Conservation (phyloP, 108 stramenopile genomes). For the Cyclotella cryptica region DNA sequence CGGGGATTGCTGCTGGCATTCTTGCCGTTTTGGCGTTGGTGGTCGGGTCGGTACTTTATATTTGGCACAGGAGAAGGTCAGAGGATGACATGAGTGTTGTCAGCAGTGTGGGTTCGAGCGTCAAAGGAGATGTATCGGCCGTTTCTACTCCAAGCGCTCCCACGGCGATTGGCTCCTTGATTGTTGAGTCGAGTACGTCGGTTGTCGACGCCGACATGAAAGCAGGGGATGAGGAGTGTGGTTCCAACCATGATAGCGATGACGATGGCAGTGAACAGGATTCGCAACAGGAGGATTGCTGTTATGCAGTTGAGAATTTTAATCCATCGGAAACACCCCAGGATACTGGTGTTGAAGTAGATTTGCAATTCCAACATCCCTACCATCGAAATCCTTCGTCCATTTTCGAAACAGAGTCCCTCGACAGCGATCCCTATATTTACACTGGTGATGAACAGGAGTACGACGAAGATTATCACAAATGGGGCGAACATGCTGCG, state of each 20-base stretch:
- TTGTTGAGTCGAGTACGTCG: constrained; percentile 18
- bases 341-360: constrained; percentile 4
- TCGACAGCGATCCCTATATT: constrained; percentile 15
- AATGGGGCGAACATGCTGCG: no score
- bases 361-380: constrained; percentile 3
- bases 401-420: constrained; percentile 3
- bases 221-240: background rate
- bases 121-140: background rate
- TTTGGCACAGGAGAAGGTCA: background rate
- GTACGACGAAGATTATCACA: background rate
- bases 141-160: background rate
- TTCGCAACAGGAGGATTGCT: no score
- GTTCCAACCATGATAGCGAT: background rate
- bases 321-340: background rate
- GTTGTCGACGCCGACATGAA: background rate
- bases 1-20: background rate
- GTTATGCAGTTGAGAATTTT: no score
- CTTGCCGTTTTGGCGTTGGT: background rate
- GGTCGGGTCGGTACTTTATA: background rate
- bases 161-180: constrained; percentile 14
- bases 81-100: background rate
- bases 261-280: background rate
- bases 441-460: constrained; percentile 12
- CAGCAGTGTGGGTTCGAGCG: background rate
- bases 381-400: constrained; percentile 3